Conservation (phyloP, 202 grass and related monocot genomes). For the Panicum hallii region DNA sequence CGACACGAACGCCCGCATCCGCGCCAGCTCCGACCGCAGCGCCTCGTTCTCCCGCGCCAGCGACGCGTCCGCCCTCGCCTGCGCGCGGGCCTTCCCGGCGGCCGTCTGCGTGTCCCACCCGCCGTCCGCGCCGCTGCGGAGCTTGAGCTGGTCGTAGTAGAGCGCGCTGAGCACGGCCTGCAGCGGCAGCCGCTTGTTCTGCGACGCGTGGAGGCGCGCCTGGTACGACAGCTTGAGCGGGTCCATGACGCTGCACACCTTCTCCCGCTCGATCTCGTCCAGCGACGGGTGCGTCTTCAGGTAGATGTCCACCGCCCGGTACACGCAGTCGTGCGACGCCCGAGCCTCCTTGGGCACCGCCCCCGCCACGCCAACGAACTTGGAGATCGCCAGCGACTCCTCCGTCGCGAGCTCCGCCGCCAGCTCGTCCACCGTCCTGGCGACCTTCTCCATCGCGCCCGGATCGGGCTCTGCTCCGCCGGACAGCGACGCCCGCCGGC, state of each 20-base stretch:
- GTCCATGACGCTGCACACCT: slow-evolving; percentile 93
- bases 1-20: slow-evolving; percentile 68
- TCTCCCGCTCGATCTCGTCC: slow-evolving; percentile 91
- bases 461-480: slow-evolving; percentile 13
- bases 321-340: slow-evolving; percentile 63
- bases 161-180: slow-evolving; percentile 78
- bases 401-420: slow-evolving; percentile 83
- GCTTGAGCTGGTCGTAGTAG: slow-evolving; percentile 88
- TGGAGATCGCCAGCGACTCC: slow-evolving; percentile 64
- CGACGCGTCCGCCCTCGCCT: slow-evolving; percentile 59
- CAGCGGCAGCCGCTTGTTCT: slow-evolving; percentile 89
- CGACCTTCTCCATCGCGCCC: slow-evolving; percentile 63
- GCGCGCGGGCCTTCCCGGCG: slow-evolving; percentile 41
- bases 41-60: slow-evolving; percentile 81
- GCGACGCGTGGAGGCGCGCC: slow-evolving; percentile 77
- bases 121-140: slow-evolving; percentile 46
- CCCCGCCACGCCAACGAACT: slow-evolving; percentile 66
- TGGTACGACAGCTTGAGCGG: slow-evolving; percentile 77
- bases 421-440: slow-evolving; percentile 62
- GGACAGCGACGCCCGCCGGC: slow-evolving; percentile 38
- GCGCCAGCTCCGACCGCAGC: slow-evolving; percentile 60
- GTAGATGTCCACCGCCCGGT: slow-evolving; percentile 89
- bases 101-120: not conserved
- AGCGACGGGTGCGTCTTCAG: slow-evolving; percentile 79
- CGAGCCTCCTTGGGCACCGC: slow-evolving; percentile 75